Evolutionary conservation across 371 early-diverging fungal genomes (phyloP).

Genomic region (Rhizopus sp.): DNA sequence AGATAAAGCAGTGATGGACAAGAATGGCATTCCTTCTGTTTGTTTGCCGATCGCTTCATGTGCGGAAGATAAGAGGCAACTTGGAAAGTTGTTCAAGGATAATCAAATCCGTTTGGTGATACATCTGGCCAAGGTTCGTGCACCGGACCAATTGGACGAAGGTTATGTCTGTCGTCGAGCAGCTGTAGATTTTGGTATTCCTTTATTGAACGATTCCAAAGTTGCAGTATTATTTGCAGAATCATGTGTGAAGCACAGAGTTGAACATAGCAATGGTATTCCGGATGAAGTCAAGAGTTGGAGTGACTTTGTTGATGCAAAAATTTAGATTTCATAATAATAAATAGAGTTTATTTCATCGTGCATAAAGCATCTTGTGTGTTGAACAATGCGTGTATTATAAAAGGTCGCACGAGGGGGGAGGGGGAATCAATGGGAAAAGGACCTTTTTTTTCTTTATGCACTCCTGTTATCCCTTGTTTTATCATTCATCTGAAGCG

Average conservation of each 20-base stretch:
- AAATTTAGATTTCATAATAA: slow-evolving; percentile 27
- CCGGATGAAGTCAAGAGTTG: slow-evolving; percentile 67
- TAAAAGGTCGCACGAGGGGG: no score
- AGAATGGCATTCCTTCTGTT: slow-evolving; percentile 39
- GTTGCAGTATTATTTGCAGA: slow-evolving; percentile 83
- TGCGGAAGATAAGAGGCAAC: slow-evolving; percentile 50
- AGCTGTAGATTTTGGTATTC: slow-evolving; percentile 88
- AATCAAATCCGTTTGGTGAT: slow-evolving; percentile 75
- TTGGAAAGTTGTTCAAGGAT: slow-evolving; percentile 57
- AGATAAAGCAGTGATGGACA: slow-evolving; percentile 52
- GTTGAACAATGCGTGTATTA: no score
- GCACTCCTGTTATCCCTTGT: no score
- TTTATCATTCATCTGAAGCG: no score
- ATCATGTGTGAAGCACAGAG: slow-evolving; percentile 58
- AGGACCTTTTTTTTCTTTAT: no score
- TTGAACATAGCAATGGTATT: slow-evolving; percentile 28
- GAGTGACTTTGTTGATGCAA: slow-evolving; percentile 60
- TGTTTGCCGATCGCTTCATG: slow-evolving; percentile 53
- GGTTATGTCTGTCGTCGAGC: slow-evolving; percentile 83
- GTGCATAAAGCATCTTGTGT: no score
- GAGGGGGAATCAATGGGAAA: no score
- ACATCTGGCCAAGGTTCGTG: slow-evolving; percentile 74
- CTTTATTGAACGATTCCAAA: slow-evolving; percentile 83
- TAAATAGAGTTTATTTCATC: not conserved
- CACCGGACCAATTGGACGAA: slow-evolving; percentile 59